Percentiles rank a stretch among this genome's conserved stretches.
Evolutionary conservation across 768 basidiomycete species (phyloP).

Genomic region (Suillus occidentalis): DNA sequence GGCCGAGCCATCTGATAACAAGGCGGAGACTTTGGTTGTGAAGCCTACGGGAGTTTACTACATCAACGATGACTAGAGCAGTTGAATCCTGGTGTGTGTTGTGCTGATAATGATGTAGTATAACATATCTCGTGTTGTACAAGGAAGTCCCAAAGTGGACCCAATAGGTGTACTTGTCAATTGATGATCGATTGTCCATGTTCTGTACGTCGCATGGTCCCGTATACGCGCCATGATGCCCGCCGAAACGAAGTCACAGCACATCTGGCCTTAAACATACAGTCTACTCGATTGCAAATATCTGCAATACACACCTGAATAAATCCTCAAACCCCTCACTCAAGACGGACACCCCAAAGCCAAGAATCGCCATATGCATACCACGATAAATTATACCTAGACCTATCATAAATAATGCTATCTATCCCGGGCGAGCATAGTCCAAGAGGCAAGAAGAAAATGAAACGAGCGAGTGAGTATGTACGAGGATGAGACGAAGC

Average conservation of each 20-base stretch:
- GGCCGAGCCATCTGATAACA: not conserved
- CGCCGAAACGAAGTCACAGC: not conserved
- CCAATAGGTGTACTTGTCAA: not conserved
- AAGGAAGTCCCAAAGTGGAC: not conserved
- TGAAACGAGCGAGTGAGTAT: not conserved
- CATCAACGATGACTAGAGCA: not conserved
- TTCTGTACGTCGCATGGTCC: not conserved
- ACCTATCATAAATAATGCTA: conserved; percentile 1
- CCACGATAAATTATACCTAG: not conserved
- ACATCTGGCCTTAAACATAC: not conserved
- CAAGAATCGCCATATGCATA: not conserved
- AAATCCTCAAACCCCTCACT: not conserved
- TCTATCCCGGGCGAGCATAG: not conserved
- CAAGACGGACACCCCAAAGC: not conserved
- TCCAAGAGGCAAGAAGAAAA: not conserved
- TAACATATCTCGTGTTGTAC: not conserved
- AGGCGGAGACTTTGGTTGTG: not conserved
- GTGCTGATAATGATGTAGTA: not conserved
- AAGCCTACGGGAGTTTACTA: not conserved
- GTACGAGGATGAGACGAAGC: not conserved
- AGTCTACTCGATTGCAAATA: not conserved
- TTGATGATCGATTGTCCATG: not conserved
- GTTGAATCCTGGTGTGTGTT: not conserved
- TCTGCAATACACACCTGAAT: not conserved
- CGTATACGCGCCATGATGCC: not conserved